These are phyloP conservation scores for Penicillium expansum DNA, from an alignment of 2,329 filamentous ascomycete genomes.

Conservation along the genomic window DNA sequence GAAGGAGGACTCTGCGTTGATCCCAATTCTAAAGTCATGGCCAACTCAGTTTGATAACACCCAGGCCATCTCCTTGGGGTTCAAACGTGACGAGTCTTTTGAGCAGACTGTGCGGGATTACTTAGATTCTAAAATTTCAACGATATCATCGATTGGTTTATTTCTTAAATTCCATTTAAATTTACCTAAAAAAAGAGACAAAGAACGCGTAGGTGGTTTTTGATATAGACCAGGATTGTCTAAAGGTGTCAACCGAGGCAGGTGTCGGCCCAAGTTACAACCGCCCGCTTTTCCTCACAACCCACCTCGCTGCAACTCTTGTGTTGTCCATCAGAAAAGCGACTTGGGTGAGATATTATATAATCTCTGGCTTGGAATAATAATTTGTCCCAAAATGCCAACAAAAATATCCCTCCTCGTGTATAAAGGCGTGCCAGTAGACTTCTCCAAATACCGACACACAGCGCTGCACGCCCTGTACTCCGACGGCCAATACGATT, in stretches of 20 bases:
- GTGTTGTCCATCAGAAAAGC: background rate
- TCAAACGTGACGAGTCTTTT: slow-evolving; percentile 52
- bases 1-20: slow-evolving; percentile 50
- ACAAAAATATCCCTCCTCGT: slow-evolving; percentile 26
- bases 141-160: background rate
- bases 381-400: slow-evolving; percentile 13
- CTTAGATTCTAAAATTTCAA: background rate
- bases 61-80: slow-evolving; percentile 52
- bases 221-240: background rate
- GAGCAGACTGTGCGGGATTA: slow-evolving; percentile 57
- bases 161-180: background rate
- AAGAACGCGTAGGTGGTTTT: background rate
- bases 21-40: slow-evolving; percentile 57
- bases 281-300: background rate
- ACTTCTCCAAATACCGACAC: slow-evolving; percentile 32
- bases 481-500: slow-evolving; percentile 13
- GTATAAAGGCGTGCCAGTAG: slow-evolving; percentile 29
- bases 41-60: slow-evolving; percentile 55
- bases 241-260: background rate
- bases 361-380: background rate
- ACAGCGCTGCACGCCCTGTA: slow-evolving; percentile 29
- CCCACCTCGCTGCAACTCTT: background rate
- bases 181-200: background rate
- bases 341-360: background rate
- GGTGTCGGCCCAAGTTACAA: background rate